Evolutionary conservation across 129 eudicot species (phyloP).

Genomic region (Tagetes erecta): DNA sequence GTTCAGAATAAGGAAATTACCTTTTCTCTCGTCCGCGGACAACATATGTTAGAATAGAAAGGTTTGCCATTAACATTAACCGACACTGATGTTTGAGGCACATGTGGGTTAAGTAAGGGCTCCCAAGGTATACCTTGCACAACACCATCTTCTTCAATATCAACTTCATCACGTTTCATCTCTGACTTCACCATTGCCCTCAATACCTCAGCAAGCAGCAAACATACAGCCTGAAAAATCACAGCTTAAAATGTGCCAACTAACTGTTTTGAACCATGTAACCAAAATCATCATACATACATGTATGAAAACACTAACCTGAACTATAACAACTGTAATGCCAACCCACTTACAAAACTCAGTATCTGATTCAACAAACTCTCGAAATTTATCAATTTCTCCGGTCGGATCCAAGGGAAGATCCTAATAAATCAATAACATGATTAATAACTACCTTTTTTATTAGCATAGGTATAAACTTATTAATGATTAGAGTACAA

Average conservation of each 20-base stretch:
- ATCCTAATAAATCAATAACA: slow-evolving; percentile 41
- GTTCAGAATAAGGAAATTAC: slow-evolving; percentile 31
- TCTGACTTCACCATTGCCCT: slow-evolving; percentile 53
- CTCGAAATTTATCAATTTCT: slow-evolving; percentile 53
- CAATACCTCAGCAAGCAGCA: slow-evolving; percentile 56
- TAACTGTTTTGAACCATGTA: neutral
- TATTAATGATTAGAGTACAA: neutral
- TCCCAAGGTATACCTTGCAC: slow-evolving; percentile 50
- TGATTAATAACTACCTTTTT: slow-evolving; percentile 6
- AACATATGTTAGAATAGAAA: slow-evolving; percentile 58
- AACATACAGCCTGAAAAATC: slow-evolving; percentile 52
- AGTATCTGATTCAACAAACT: slow-evolving; percentile 53
- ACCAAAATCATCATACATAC: neutral
- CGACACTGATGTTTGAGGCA: slow-evolving; percentile 48
- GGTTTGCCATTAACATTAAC: slow-evolving; percentile 45
- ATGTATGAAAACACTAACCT: slow-evolving; percentile 42
- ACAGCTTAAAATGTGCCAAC: neutral
- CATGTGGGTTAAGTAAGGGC: slow-evolving; percentile 54
- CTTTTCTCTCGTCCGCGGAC: slow-evolving; percentile 78
- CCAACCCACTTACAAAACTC: slow-evolving; percentile 75
- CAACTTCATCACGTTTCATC: slow-evolving; percentile 36
- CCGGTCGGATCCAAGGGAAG: slow-evolving; percentile 76
- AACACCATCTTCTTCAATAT: slow-evolving; percentile 51
- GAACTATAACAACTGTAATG: slow-evolving; percentile 53
- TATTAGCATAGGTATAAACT: neutral